Evolutionary conservation across 768 basidiomycete genomes (phyloP), one percentile per base, ranked within the genome.

Genomic region (Leccinum disarticulatum): DNA sequence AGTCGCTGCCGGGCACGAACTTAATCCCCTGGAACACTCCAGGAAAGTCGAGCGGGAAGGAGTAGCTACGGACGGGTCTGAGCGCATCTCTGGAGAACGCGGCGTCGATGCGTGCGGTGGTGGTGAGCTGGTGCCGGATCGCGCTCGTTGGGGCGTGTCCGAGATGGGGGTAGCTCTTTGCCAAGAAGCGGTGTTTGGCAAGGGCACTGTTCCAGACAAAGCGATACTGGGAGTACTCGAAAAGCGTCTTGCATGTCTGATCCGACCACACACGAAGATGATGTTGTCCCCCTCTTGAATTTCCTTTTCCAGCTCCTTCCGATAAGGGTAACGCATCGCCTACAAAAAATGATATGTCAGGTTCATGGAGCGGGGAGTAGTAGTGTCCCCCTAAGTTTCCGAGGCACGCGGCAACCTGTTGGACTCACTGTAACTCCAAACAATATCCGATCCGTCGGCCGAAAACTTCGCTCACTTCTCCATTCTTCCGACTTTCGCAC

Each of bases 241-340:
- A 59, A 41, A 72, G 67, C 25, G 56, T 62, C 53, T 53, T 72
- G 28, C 68, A 72, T 3, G 71, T 72, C 72, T 72, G 4, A 38
- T 36, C 10, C 38, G 22, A 14, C 9, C 22, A 28, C 27, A 50
- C 2, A 25, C 3, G 17, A 50, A 6, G n/a, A 22, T 14, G 47
- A 14, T 22, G 31, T 56, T 22, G 63, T 22, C 22, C 22, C 22
- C 22, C 22, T 22, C 22, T 22, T 22, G 22, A 22, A 22, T 22
- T 22, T 22, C 22, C 22, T 22, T 22, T 22, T 22, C 22, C 22
- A 98, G 82, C 72, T 98, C 95, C 77, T 97, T 97, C 64, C 94
- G 81, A 70, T 98, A 81, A 0, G 96, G 97, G 76, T 94, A 99
- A 13, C 96, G 87, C 97, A 98, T 99, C 6, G 96, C 95, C 95